These are phyloP conservation scores for Chlamydomonas sphaeroides DNA, from an alignment of 139 green algal species.

Conservation along the genomic window DNA sequence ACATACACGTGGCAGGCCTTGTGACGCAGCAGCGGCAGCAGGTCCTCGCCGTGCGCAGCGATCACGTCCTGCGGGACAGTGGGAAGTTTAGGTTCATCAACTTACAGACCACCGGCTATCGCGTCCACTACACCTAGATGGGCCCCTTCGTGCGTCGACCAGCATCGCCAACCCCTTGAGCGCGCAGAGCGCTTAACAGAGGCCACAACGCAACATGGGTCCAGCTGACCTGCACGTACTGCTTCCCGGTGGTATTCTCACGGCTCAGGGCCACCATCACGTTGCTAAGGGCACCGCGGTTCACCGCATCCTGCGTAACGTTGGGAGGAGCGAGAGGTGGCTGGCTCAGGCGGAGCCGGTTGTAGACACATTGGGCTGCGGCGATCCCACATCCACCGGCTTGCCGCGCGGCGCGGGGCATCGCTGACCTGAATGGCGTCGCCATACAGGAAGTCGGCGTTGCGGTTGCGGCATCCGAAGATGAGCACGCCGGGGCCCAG, in stretches of 20 bases:
- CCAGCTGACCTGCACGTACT: neutral
- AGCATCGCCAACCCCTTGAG: too few relatives aligned
- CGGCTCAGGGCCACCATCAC: slow-evolving; percentile 31
- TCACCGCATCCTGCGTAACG: neutral
- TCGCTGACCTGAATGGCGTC: neutral
- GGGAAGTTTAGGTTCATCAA: too few relatives aligned
- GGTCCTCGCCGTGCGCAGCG: neutral
- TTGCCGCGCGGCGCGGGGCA: too few relatives aligned
- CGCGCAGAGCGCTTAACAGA: too few relatives aligned
- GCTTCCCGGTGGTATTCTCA: slow-evolving; percentile 15
- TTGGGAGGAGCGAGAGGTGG: too few relatives aligned
- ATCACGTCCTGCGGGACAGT: slow-evolving; percentile 26
- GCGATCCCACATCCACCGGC: too few relatives aligned
- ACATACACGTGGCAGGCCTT: slow-evolving; percentile 28
- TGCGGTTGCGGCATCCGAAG: slow-evolving; percentile 38
- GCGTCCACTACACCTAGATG: too few relatives aligned
- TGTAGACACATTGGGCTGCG: too few relatives aligned
- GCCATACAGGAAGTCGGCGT: neutral
- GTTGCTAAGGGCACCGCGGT: slow-evolving; percentile 1
- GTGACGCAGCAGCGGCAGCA: slow-evolving; percentile 31
- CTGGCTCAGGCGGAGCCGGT: too few relatives aligned
- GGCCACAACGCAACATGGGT: too few relatives aligned
- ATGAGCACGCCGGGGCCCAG: slow-evolving; percentile 33
- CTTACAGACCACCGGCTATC: too few relatives aligned
- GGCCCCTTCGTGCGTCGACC: too few relatives aligned